Evolutionary conservation across 768 basidiomycete genomes (phyloP), one percentile per base, ranked within the genome.

Genomic region (Udeniomyces megalosporus): DNA sequence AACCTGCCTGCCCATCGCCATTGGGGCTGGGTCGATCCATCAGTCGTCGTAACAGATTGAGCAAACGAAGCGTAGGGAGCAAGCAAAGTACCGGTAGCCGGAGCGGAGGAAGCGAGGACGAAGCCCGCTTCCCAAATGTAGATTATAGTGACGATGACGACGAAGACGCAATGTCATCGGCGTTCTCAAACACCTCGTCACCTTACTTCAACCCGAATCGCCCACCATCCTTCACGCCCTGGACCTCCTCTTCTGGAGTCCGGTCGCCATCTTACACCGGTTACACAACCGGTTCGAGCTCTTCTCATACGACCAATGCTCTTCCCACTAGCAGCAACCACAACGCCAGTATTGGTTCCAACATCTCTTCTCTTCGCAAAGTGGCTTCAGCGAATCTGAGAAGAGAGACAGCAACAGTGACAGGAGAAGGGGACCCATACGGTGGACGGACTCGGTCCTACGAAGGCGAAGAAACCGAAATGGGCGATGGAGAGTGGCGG

Each of bases 361-460:
- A 58, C 42, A 12, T 35, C 14, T 63, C 62, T 12, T 63, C 62
- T 4, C 56, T 63, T 15, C 48, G 55, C 10, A 56, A 55, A 32
- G 62, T 63, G 35, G 62, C 62, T 12, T 63, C 62, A 17, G 62
- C 62, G 3, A 63, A 63, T 22, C 42, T 63, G 6, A 31, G 50
- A 52, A 54, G 29, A 53, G 17, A 26, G 50, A 34, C 22, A 45
- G 54, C 24, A 56, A 34, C 15, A 20, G n/a, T 24, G 60, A 52
- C 31, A 32, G 60, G 20, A 28, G 38, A 24, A 10, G 38, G 38
- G 15, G 55, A 57, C n/a, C 42, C 44, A 7, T 61, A 35, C 52
- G 60, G 29, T n/a, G 51, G 14, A 26, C n/a, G 44, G 44, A 47
- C 31, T 29, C 51, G 22, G 12, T 52, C 29, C 8, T 14, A 28